Percentiles rank a stretch among this genome's conserved stretches.
phyloP scores from a whole-genome alignment of 2,329 filamentous ascomycete species.

The Alternaria angustiovoidea region DNA sequence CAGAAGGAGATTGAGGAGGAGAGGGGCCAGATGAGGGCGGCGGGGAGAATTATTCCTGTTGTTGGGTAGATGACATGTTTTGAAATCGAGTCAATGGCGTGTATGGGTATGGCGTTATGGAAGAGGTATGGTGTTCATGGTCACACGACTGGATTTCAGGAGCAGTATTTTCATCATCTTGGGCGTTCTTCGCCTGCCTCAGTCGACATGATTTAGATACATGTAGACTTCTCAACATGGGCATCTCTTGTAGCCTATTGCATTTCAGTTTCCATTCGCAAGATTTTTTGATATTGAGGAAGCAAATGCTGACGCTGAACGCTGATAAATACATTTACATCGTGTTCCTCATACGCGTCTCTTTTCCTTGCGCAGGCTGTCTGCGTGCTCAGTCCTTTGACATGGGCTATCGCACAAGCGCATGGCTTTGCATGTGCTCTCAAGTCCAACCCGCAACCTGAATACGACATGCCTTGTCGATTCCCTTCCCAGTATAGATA shows the following conservation, averaged over 20 bases:
- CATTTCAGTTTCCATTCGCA: too few relatives aligned
- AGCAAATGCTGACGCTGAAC: neutral
- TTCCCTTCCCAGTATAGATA: neutral
- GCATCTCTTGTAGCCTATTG: neutral
- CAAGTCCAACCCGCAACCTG: neutral
- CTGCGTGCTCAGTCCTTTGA: neutral
- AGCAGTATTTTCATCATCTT: neutral
- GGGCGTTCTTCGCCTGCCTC: neutral
- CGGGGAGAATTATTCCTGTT: constrained; percentile 35
- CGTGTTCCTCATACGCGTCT: neutral
- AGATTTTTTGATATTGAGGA: neutral
- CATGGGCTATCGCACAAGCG: neutral
- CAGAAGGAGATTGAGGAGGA: constrained; percentile 31
- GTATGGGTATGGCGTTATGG: neutral
- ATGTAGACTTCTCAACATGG: neutral
- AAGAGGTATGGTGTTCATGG: neutral
- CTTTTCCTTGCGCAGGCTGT: neutral
- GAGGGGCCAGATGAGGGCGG: constrained; percentile 7
- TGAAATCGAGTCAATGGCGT: neutral
- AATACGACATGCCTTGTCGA: neutral
- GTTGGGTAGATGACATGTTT: constrained; percentile 17
- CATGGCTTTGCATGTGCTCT: neutral
- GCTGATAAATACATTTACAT: neutral
- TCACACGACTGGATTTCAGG: neutral
- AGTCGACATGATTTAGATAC: neutral